Evolutionary conservation across 352 stramenopile genomes (phyloP), one percentile per base, ranked within the genome.

Genomic region (Phytophthora constricta): DNA sequence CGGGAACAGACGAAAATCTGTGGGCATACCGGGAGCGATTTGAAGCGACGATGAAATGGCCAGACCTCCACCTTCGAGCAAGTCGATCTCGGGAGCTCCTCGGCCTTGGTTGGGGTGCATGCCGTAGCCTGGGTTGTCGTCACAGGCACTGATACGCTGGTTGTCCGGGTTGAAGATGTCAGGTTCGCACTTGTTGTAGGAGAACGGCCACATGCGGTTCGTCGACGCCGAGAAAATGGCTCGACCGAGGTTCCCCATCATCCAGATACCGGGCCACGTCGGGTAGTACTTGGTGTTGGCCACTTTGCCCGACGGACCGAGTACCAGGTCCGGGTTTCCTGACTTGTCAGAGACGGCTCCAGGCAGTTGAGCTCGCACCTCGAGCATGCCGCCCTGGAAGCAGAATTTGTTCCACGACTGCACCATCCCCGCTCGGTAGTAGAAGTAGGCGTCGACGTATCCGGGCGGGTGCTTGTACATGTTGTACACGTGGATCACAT

Each of bases 191-290:
- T 70, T 76, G 62, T 98, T 75, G 68, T 98, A 99, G 45, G 87
- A 98, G 81, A 95, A 99, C 0, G 97, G 97, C 97, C 97, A 99
- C 66, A 99, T 94, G 55, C 95, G 94, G 61, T 97, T 96, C 19
- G 93, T 98, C 0, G 89, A 97, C 0, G 83, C 87, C 37, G 95
- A 96, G 69, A 98, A 99, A 13, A 98, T 98, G 0, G 96, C 95
- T 39, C 97, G 74, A 7, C 94, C 96, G 5, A 99, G 74, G 84
- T 99, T 98, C 5, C 97, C 97, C 49, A 99, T 73, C 62, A 99
- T 82, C 97, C 97, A 99, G 56, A 99, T 92, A 14, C 96, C 96
- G 0, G 96, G 96, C 97, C 97, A 99, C 33, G 83, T 91, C 27
- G 86, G 86, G 66, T 94, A 94, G 60, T 76, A 89, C 53, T 39